These are phyloP conservation scores for Spirogloea muscicola DNA, from an alignment of 139 green algal species.

Conservation along the genomic window DNA sequence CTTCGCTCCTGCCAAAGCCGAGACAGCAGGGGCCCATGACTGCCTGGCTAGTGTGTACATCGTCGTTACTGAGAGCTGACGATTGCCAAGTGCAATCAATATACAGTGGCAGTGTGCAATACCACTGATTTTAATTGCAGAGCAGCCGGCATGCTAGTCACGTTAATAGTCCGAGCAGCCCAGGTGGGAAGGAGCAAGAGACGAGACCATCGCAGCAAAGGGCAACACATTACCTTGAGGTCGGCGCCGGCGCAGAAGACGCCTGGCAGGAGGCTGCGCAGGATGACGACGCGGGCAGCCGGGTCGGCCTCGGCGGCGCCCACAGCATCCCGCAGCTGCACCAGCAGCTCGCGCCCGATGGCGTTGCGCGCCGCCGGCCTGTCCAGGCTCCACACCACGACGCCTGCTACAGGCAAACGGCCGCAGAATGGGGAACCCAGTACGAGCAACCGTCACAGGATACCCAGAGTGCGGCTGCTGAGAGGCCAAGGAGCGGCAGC, in stretches of 20 bases:
- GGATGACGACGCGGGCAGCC: not conserved
- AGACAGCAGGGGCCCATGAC: no score
- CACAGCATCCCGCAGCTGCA: constrained; percentile 12
- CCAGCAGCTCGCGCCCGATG: constrained; percentile 6
- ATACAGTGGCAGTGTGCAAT: not conserved
- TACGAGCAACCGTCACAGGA: no score
- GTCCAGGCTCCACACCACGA: constrained; percentile 8
- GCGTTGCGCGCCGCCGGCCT: constrained; percentile 3
- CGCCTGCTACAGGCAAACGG: constrained; percentile 28
- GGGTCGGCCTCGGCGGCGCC: not conserved
- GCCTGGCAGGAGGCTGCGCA: constrained; percentile 7
- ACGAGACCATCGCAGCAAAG: not conserved
- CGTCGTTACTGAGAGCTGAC: no score
- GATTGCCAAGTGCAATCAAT: not conserved
- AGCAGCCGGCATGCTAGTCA: not conserved
- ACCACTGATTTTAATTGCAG: not conserved
- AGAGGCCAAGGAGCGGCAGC: no score
- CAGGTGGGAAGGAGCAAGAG: not conserved
- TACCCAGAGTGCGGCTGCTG: no score
- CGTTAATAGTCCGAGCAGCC: not conserved
- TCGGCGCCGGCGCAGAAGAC: constrained; percentile 40
- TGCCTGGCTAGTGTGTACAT: no score
- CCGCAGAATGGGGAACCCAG: no score
- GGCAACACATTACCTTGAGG: constrained; percentile 36
- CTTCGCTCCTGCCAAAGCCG: no score